A percentile compares a stretch with the other conserved stretches of the same genome.
Evolutionary conservation across 2,329 filamentous ascomycete species (phyloP).

Genomic region (Alternaria sp.): DNA sequence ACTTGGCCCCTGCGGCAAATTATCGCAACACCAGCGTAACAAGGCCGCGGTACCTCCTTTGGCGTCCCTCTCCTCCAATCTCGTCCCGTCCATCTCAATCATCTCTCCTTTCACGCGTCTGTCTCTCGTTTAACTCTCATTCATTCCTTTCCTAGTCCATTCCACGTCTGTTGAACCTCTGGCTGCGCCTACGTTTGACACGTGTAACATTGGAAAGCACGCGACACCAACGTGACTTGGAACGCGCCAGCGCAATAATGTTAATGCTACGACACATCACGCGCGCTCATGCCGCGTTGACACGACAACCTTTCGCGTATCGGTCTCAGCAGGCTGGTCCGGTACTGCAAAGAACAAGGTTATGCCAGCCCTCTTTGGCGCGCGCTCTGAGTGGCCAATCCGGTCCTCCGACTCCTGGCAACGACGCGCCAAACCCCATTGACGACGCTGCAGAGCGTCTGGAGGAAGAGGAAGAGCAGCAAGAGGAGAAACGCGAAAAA

Average conservation of each 20-base stretch:
- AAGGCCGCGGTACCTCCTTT: slow-evolving; percentile 5
- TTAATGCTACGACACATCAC: slow-evolving; percentile 37
- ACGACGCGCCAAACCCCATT: slow-evolving; percentile 47
- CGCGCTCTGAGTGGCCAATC: slow-evolving; percentile 43
- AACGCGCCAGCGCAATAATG: slow-evolving; percentile 33
- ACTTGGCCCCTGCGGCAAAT: slow-evolving; percentile 7
- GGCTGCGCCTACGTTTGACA: slow-evolving; percentile 18
- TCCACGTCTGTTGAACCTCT: slow-evolving; percentile 2
- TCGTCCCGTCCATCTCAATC: slow-evolving; percentile 3
- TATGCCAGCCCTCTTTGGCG: slow-evolving; percentile 15
- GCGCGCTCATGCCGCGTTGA: slow-evolving; percentile 26
- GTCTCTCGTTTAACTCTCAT: slow-evolving; percentile 11
- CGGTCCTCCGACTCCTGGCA: slow-evolving; percentile 45
- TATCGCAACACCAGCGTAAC: slow-evolving; percentile 10
- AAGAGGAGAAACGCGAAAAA: slow-evolving; percentile 14
- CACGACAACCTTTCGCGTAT: slow-evolving; percentile 20
- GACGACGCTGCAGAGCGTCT: slow-evolving; percentile 44
- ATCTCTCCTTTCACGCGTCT: slow-evolving; percentile 12
- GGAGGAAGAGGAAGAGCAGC: slow-evolving; percentile 18
- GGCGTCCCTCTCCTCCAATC: neutral
- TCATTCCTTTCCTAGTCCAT: slow-evolving; percentile 19
- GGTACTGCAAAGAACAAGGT: slow-evolving; percentile 14
- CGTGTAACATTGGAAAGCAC: slow-evolving; percentile 21
- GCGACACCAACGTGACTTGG: slow-evolving; percentile 21
- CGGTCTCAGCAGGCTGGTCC: slow-evolving; percentile 35